Evolutionary conservation across 306 rosid species (phyloP).

Genomic region (Mucuna pruriens): DNA sequence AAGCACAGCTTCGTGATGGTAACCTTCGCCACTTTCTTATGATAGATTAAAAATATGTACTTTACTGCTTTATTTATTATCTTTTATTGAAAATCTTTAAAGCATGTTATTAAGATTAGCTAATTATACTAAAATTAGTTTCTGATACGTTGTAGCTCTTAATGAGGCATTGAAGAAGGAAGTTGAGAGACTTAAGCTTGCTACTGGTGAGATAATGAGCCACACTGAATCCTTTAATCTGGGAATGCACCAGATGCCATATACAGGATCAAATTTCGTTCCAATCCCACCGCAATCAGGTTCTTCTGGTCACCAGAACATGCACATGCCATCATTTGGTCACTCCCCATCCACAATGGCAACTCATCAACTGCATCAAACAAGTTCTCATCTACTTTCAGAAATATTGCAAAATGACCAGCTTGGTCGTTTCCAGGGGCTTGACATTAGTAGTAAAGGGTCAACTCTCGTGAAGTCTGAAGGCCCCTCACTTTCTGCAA

Average conservation of each 20-base stretch:
- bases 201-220: constrained; percentile 80
- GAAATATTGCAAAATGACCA: constrained; percentile 73
- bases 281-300: constrained; percentile 66
- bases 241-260: constrained; percentile 84
- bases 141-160: constrained; percentile 62
- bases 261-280: constrained; percentile 56
- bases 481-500: constrained; percentile 76
- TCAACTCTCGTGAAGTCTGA: constrained; percentile 70
- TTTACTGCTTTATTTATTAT: not conserved
- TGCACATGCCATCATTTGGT: constrained; percentile 63
- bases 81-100: not conserved
- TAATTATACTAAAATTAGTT: constrained; percentile 20
- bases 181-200: constrained; percentile 92
- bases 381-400: constrained; percentile 59
- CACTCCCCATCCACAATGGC: constrained; percentile 59
- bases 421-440: constrained; percentile 80
- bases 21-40: constrained; percentile 31
- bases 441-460: constrained; percentile 73
- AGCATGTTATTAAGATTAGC: not conserved
- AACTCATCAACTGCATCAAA: constrained; percentile 62
- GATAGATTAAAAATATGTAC: not conserved
- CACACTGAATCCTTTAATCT: constrained; percentile 74
- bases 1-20: constrained; percentile 95
- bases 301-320: constrained; percentile 59
- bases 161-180: constrained; percentile 93